A percentile compares a stretch with the other conserved stretches of the same genome.
phyloP scores from a whole-genome alignment of 768 basidiomycete species.

The Tulasnella calospora region DNA sequence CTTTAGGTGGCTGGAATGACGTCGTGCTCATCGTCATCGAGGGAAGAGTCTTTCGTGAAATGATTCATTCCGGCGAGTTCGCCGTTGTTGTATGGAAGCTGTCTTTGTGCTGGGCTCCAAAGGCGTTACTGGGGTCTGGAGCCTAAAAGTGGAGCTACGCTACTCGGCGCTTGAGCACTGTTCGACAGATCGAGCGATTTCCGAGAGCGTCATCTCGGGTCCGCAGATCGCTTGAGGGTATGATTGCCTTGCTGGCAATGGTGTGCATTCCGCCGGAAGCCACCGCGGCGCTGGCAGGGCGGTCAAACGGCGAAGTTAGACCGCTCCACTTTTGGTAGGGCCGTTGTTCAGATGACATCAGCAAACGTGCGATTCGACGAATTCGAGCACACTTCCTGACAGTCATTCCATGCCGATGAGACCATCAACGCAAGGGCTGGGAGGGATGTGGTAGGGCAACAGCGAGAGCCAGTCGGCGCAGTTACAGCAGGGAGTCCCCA shows the following conservation, averaged over 20 bases:
- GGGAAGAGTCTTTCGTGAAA: not conserved
- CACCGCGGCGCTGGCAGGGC: not conserved
- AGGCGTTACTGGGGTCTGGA: not conserved
- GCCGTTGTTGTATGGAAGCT: not conserved
- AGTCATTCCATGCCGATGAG: no score
- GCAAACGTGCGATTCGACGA: not conserved
- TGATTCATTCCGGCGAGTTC: not conserved
- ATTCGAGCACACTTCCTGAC: not conserved
- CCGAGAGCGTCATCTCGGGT: not conserved
- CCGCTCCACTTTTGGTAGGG: not conserved
- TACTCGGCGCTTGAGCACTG: not conserved
- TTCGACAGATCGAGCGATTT: not conserved
- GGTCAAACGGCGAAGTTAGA: not conserved
- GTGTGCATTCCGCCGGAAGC: not conserved
- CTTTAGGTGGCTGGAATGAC: not conserved
- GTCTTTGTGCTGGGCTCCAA: not conserved
- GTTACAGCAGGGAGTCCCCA: no score
- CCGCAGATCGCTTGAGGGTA: not conserved
- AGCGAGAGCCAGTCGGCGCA: no score
- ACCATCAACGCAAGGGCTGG: no score
- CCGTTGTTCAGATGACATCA: slow-evolving; percentile 1
- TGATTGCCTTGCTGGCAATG: not conserved
- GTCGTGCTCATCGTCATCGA: not conserved
- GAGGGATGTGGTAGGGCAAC: no score
- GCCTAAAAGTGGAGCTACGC: not conserved